A percentile compares a stretch with the other conserved stretches of the same genome.
Evolutionary conservation across 139 green algal genomes (phyloP).

Genomic region (Mychonastes homosphaera): DNA sequence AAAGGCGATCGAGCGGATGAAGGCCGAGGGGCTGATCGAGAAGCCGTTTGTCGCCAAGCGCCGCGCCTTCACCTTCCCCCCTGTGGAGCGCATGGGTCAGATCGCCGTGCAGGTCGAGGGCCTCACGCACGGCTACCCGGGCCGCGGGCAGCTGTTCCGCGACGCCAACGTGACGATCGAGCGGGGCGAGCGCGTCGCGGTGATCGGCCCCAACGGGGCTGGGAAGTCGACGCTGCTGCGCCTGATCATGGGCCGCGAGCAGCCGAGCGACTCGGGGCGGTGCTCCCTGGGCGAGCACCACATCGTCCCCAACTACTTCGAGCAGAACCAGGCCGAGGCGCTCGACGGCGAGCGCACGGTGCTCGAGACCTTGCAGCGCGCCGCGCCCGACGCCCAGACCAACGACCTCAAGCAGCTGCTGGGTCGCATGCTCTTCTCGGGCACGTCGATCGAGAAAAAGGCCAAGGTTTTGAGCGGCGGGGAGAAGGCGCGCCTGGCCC

Average conservation of each 20-base stretch:
- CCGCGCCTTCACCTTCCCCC: constrained; percentile 57
- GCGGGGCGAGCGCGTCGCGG: constrained; percentile 87
- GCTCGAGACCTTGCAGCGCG: constrained; percentile 71
- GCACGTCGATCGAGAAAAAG: constrained; percentile 82
- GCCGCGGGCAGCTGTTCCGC: constrained; percentile 62
- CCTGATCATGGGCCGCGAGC: constrained; percentile 85
- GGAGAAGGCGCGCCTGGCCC: constrained; percentile 78
- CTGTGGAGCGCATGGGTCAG: constrained; percentile 63
- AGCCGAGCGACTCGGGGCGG: constrained; percentile 32
- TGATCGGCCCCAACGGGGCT: constrained; percentile 90
- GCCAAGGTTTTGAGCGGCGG: constrained; percentile 41
- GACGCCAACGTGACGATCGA: constrained; percentile 70
- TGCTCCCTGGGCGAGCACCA: constrained; percentile 68
- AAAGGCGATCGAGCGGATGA: constrained; percentile 85
- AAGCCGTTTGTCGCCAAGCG: constrained; percentile 79
- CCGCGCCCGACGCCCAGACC: constrained; percentile 63
- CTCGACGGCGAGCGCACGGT: constrained; percentile 77
- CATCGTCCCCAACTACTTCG: constrained; percentile 93
- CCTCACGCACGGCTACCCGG: constrained; percentile 84
- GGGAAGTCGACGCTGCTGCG: constrained; percentile 95
- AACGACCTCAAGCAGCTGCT: constrained; percentile 92
- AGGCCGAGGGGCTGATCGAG: constrained; percentile 54
- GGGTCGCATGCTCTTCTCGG: constrained; percentile 88
- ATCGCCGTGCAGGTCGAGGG: constrained; percentile 40
- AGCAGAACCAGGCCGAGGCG: constrained; percentile 93